These are phyloP conservation scores for Lecanicillium sp. DNA, from an alignment of 2,329 filamentous ascomycete genomes.

Conservation along the genomic window DNA sequence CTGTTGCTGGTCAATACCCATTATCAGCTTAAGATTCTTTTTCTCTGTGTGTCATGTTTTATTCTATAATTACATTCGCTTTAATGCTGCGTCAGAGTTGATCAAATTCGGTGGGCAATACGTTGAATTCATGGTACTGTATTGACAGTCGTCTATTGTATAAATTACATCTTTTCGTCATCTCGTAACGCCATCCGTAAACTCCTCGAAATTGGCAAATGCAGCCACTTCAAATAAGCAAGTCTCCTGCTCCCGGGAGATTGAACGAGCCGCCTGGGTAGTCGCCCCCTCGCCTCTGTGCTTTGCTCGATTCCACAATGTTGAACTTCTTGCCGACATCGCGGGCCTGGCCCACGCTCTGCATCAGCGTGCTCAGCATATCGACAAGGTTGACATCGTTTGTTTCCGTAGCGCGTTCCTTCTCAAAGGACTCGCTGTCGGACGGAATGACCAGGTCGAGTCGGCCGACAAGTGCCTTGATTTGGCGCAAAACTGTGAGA, in stretches of 20 bases:
- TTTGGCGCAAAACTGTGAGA: conserved; percentile 74
- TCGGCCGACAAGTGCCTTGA: conserved; percentile 77
- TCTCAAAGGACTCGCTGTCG: conserved; percentile 55
- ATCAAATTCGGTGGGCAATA: too few species aligned
- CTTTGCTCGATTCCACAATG: conserved; percentile 41
- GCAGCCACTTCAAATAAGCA: conserved; percentile 18
- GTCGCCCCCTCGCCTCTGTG: conserved; percentile 14
- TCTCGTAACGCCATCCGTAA: conserved; percentile 2
- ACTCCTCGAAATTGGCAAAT: too few species aligned
- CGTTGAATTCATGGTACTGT: too few species aligned
- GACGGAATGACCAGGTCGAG: conserved; percentile 74
- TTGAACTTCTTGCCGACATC: conserved; percentile 69
- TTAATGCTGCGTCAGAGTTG: too few species aligned
- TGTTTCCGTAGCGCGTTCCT: conserved; percentile 66
- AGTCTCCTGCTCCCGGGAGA: conserved; percentile 20
- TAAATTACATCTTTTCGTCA: too few species aligned
- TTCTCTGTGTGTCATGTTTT: too few species aligned
- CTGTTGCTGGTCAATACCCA: neutral
- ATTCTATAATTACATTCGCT: too few species aligned
- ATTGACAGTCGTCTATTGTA: too few species aligned
- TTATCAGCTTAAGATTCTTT: too few species aligned
- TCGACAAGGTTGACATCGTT: conserved; percentile 78
- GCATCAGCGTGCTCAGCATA: conserved; percentile 67
- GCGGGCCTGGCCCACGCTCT: conserved; percentile 62
- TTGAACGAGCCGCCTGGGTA: conserved; percentile 16